Conservation (phyloP, 768 basidiomycete genomes). For the Suillus tomentosus region DNA sequence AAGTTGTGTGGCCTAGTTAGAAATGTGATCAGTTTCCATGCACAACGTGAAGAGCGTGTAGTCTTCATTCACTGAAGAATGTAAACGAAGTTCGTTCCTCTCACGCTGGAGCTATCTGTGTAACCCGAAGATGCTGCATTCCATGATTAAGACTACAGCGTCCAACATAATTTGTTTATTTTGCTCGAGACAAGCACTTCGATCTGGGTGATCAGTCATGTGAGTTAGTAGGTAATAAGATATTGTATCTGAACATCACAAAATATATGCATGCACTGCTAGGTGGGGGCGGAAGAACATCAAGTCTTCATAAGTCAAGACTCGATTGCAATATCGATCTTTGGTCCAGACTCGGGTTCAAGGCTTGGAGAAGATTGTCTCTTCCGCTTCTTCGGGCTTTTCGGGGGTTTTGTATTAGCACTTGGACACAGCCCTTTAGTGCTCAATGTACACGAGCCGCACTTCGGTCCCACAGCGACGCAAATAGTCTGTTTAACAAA, state of each 20-base stretch:
- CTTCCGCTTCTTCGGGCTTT: conserved; percentile 18
- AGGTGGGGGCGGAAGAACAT: neutral
- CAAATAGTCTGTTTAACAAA: conserved; percentile 56
- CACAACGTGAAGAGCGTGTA: neutral
- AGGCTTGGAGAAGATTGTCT: conserved; percentile 1
- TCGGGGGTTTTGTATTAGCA: conserved; percentile 38
- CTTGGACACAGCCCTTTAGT: conserved; percentile 66
- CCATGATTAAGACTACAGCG: neutral
- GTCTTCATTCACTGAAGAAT: neutral
- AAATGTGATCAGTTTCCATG: neutral
- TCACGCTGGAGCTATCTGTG: neutral
- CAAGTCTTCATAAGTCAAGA: neutral
- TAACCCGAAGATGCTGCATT: neutral
- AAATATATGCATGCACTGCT: neutral
- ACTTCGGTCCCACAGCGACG: conserved; percentile 63
- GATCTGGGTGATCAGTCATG: neutral
- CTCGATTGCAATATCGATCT: conserved; percentile 43
- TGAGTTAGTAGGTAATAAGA: neutral
- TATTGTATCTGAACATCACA: neutral
- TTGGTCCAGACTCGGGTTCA: conserved; percentile 31
- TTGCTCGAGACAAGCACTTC: neutral
- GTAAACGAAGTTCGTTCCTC: neutral
- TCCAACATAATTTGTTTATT: neutral
- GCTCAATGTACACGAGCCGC: conserved; percentile 63
- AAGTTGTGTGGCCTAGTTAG: neutral